Percentiles rank a stretch among this genome's conserved stretches.
Evolutionary conservation across 768 basidiomycete genomes (phyloP).

Genomic region (Pleurotus pulmonarius): DNA sequence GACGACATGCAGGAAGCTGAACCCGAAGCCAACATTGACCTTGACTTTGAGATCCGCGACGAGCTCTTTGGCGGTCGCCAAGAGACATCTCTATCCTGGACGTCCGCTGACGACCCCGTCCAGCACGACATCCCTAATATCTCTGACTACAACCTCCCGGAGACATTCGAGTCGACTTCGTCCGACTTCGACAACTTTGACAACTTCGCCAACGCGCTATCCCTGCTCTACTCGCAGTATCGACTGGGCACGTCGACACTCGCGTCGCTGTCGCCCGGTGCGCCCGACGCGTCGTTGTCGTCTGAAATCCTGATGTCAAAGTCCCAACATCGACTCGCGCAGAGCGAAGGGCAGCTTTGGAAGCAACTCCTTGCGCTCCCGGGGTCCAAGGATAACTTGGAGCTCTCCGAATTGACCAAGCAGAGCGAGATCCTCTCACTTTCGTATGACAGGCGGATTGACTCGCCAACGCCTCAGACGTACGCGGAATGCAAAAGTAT

Average conservation of each 20-base stretch:
- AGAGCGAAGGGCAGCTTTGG: constrained; percentile 66
- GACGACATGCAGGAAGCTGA: background rate
- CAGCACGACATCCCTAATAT: too few relatives aligned
- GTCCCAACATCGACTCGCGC: constrained; percentile 52
- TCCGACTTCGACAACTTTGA: constrained; percentile 18
- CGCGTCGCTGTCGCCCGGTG: constrained; percentile 32
- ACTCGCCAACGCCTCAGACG: constrained; percentile 58
- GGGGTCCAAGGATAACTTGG: constrained; percentile 8
- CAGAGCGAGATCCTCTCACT: constrained; percentile 56
- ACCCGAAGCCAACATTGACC: too few relatives aligned
- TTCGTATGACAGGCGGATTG: constrained; percentile 62
- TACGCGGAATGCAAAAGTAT: constrained; percentile 71
- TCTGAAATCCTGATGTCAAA: constrained; percentile 45
- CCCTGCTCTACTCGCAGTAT: constrained; percentile 47
- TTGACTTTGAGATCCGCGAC: too few relatives aligned
- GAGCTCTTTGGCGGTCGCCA: too few relatives aligned
- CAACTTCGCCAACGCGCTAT: constrained; percentile 34
- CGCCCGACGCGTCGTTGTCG: constrained; percentile 12
- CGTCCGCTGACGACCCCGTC: too few relatives aligned
- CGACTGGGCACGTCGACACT: constrained; percentile 43
- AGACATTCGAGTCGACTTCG: constrained; percentile 8
- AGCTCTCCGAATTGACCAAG: constrained; percentile 32
- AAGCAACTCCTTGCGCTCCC: constrained; percentile 24
- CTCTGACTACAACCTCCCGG: background rate
- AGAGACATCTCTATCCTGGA: too few relatives aligned